These are phyloP conservation scores for Microdochium trichocladiopsis DNA, from an alignment of 2,329 filamentous ascomycete species.

Conservation along the genomic window DNA sequence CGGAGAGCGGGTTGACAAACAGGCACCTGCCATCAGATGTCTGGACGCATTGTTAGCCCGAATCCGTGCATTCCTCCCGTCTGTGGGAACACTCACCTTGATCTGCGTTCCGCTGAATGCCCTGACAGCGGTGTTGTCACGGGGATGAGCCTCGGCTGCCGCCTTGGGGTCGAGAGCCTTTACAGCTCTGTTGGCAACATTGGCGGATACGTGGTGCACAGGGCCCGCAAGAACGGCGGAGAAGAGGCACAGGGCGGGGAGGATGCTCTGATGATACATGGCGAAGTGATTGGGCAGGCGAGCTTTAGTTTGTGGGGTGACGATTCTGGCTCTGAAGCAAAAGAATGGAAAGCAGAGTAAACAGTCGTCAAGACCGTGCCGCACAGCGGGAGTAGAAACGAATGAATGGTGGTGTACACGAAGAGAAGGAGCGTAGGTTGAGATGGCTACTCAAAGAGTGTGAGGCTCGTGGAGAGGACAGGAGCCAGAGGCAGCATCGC, in stretches of 20 bases:
- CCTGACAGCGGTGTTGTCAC: constrained; percentile 31
- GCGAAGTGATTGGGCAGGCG: background rate
- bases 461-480: background rate
- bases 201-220: background rate
- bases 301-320: background rate
- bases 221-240: background rate
- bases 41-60: constrained; percentile 13
- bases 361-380: background rate
- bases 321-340: background rate
- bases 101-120: constrained; percentile 30
- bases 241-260: background rate
- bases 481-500: background rate
- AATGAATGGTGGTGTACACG: background rate
- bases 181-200: background rate
- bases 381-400: background rate
- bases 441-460: background rate
- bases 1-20: constrained; percentile 32
- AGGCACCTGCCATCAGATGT: constrained; percentile 33
- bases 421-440: background rate
- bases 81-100: constrained; percentile 15
- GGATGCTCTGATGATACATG: background rate
- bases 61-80: background rate
- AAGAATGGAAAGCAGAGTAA: background rate
- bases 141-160: constrained; percentile 27
- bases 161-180: background rate